Evolutionary conservation across 2,329 filamentous ascomycete genomes (phyloP).

Genomic region (Fusarium redolens): DNA sequence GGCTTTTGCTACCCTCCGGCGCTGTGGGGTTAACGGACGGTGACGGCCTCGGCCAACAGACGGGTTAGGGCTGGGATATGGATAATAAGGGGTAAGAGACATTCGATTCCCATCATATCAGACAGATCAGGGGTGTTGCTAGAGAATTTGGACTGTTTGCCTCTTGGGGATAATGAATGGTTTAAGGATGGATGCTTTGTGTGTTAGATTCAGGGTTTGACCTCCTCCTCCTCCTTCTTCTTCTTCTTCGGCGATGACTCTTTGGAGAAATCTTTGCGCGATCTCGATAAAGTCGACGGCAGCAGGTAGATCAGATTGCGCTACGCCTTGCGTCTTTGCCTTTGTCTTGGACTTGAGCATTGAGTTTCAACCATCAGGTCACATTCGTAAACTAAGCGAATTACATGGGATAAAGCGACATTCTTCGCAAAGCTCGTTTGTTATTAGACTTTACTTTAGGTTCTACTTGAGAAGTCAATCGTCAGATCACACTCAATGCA

Average conservation of each 20-base stretch:
- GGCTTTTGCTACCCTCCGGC: constrained; percentile 45
- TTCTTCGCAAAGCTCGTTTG: neutral
- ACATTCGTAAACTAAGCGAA: constrained; percentile 5
- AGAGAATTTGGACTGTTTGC: neutral
- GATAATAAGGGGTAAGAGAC: constrained; percentile 1
- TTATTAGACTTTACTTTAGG: neutral
- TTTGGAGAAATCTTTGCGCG: constrained; percentile 1
- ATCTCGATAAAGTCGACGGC: neutral
- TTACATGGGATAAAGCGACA: constrained; percentile 1
- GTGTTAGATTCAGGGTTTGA: neutral
- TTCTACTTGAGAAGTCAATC: neutral
- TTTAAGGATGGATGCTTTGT: neutral
- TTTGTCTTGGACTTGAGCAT: neutral
- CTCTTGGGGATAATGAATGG: neutral
- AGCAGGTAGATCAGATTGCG: neutral
- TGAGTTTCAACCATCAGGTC: neutral
- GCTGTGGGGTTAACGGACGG: constrained; percentile 17
- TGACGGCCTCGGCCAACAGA: constrained; percentile 10
- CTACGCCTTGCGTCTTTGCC: neutral
- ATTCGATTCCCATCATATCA: neutral
- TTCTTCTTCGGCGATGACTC: neutral
- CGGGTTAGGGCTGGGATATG: constrained; percentile 3
- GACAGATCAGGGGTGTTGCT: neutral
- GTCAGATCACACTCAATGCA: neutral
- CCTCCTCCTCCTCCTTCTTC: neutral